Evolutionary conservation across 345 rosid genomes (phyloP), one percentile per base, ranked within the genome.

Genomic region (Corchorus olitorius): DNA sequence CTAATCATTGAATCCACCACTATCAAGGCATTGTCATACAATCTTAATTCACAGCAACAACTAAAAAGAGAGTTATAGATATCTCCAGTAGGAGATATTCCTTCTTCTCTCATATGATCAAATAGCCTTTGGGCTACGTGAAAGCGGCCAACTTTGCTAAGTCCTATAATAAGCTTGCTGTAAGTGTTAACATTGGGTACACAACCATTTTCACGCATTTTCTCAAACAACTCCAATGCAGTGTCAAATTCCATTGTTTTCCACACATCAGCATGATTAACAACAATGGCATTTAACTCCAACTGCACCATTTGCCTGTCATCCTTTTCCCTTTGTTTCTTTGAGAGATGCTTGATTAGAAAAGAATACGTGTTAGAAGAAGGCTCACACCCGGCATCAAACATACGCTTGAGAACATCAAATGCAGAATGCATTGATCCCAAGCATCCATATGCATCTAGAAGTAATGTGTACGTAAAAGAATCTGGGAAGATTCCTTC

Each of bases 361-460:
- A 86, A 78, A 61, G 87, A 75, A 84, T 89, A 93, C 1, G 95
- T 87, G 66, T 77, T 84, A 56, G 86, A 88, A 80, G 95, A 91
- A 80, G 98, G 97, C 79, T 91, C 91, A 73, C 92, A 91, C 49
- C 88, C 91, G 82, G 84, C 69, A 85, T 86, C 92, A 83, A 87
- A 70, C 97, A 94, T 94, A 63, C 87, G 77, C 83, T 89, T 93
- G 68, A 94, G 93, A 67, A 91, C 93, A 86, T 81, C 84, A 84
- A 93, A 94, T 19, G 93, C 94, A 5, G 81, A 82, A 84, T 84
- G 68, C 53, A 86, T 83, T 71, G 76, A 78, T 80, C 91, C 93
- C 22, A 89, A 73, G 56, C 83, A 83, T 67, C 91, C 92, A 83
- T 91, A 93, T 43, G 92, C 91, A 79, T 81, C 84, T 63, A 93